Base-by-base conservation (phyloP, 495 filamentous ascomycete species). In the Podospora anserina region DNA sequence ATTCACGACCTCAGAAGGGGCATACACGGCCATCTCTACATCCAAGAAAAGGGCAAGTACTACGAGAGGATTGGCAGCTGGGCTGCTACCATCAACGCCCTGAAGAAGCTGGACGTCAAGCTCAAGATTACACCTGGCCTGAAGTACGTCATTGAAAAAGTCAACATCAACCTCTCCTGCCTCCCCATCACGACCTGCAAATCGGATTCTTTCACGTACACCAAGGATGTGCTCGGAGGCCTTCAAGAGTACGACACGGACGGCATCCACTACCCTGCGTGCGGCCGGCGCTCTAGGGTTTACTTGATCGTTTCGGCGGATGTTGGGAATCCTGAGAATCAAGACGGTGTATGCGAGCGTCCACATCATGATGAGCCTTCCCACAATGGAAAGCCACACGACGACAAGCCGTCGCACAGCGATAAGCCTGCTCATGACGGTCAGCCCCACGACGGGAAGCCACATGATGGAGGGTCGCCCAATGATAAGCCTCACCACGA, bases 11-110 rank as follows among this genome's bases (percentile, higher is more conserved):
- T 63, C 5, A 63, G 34, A 44, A 44, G 13, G 2, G 61, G 32
- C 18, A 63, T 63, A n/a, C n/a, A 5, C 1, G 61, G 61, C 11
- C 5, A 19, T n/a, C 32, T 63, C 2, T 63, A 63, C 18, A 32
- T 63, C 20, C 61, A 32, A 32, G 30, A 28, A 4, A 63, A 49
- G 13, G 18, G 16, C 18, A 32, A 23, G 5, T 26, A 63, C 32
- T 63, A 39, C n/a, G 30, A 63, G 61, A 32, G 49, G 20, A 32
- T 63, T 49, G 61, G 61, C 15, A 63, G 15, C 16, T 63, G 61
- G 61, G 18, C 27, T 2, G 61, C 61, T 16, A 39, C 2, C 18
- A 9, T 32, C 5, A 32, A 63, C 13, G 11, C 28, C 28, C 20
- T 19, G 32, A 32, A 49, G 18, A 63, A 49, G 32, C n/a, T 63